Base-by-base conservation (phyloP, 768 basidiomycete species). In the Lyophyllum atratum region DNA sequence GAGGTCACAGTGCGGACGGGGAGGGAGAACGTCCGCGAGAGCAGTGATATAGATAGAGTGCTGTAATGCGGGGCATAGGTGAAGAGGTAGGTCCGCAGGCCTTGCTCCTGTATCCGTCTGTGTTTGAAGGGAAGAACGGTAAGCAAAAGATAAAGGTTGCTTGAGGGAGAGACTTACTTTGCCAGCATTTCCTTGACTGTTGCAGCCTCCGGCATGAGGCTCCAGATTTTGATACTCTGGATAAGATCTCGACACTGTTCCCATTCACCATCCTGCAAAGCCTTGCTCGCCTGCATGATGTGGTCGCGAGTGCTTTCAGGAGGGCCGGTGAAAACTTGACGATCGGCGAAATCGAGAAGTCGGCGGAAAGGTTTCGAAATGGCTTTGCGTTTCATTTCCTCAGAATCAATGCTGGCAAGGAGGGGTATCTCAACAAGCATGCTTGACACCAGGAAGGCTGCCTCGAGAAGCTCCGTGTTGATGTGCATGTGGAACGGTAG, bases 401-500 rank as follows among this genome's bases (percentile, higher is more conserved):
- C 95, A 2, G 90, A 91, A 61, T 97, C 94, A 59, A 95, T 92
- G 70, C 91, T 94, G 3, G 97, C 97, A 17, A 98, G 78, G 22
- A 98, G 75, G 2, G 97, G 97, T 17, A 99, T 95, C 75, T 98
- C 97, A 37, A 98, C 90, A 34, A 99, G 83, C 97, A 99, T 99
- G 76, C 95, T 98, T 15, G 93, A 95, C 17, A 97, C 95, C 42
- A 99, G 82, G 80, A 98, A 99, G 1, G 94, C 97, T 19, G 95
- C 95, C 73, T 98, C 97, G 54, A 98, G 79, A 9, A 99, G 80
- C 73, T 98, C 97, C 14, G 97, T 93, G 77, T 98, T 99, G 75
- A 98, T 95, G 74, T 99, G 97, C 90, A 98, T 92, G 73, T 99
- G 97, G 88, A 98, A 99, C 26, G 97, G 97, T 22, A 99, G 81